Evolutionary conservation across 2,329 filamentous ascomycete genomes (phyloP), one percentile per base, ranked within the genome.

Genomic region (Fusarium virguliforme): DNA sequence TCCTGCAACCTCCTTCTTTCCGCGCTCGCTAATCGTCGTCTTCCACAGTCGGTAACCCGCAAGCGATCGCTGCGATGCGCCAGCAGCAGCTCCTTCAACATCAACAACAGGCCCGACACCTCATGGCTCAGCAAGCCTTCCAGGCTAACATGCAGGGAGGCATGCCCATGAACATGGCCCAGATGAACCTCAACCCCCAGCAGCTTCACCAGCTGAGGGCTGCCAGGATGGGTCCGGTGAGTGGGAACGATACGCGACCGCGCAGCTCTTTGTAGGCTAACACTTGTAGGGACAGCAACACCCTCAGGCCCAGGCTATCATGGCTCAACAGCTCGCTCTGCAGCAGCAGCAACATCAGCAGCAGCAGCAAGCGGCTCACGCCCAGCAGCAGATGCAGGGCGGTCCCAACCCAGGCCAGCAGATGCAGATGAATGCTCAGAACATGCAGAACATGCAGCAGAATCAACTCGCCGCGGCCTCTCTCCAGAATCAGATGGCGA

Each of bases 71-170:
- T 34, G 79, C 79, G 75, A 85, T 82, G 76, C 82, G 88, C 66
- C 88, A 90, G 70, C 87, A 89, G 67, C 85, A 89, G 61, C 81
- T 87, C 4, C 82, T 89, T 41, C 87, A 89, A 54, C 41, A 46
- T 5, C 88, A 90, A 48, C 86, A 89, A 68, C 86, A 86, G 62
- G 80, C 81, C 24, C 81, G 85, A 56, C 87, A 90, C 7, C 79
- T 89, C 65, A 83, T 89, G 81, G 83, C 83, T 15, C 87, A 89
- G 70, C 87, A 89, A 70, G 83, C 81, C 62, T 89, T 83, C 73
- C 85, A 85, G 34, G 84, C 79, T 51, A 85, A 85, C 53, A 87
- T 90, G 81, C 82, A 83, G 18, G 84, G 83, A 35, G 78, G 83
- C 18, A 86, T 88, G 74, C 86, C 83, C 37, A 87, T 90, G 77